Conservation (phyloP, 2,329 filamentous ascomycete species). For the Diaporthe longicolla region DNA sequence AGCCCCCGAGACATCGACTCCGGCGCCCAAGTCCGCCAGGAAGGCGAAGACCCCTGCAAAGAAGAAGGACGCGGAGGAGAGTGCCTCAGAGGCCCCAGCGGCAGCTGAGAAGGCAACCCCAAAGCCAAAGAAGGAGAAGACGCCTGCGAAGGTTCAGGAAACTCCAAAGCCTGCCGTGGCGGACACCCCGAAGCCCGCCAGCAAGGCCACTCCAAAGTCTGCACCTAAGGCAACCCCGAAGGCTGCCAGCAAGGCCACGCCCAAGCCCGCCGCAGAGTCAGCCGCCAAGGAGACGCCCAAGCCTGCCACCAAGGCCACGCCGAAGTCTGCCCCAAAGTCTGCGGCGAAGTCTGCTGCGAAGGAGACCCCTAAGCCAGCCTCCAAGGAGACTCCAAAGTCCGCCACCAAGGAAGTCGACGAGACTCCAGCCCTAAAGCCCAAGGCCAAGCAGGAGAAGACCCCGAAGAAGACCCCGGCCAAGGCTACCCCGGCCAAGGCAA, state of each 20-base stretch:
- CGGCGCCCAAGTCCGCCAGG: conserved; percentile 38
- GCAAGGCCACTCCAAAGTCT: conserved; percentile 33
- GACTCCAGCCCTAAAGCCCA: conserved; percentile 30
- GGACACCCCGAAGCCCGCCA: conserved; percentile 29
- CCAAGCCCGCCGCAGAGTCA: background rate
- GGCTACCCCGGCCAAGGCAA: background rate
- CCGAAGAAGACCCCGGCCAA: conserved; percentile 27
- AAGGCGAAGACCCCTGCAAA: conserved; percentile 39
- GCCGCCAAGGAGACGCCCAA: conserved; percentile 22
- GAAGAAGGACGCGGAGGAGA: conserved; percentile 24
- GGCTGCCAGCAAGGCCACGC: conserved; percentile 1
- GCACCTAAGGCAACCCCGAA: conserved; percentile 25
- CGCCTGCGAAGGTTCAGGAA: conserved; percentile 37
- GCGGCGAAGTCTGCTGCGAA: background rate
- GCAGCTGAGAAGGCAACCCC: conserved; percentile 27
- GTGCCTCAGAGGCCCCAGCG: background rate
- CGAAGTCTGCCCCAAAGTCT: conserved; percentile 29
- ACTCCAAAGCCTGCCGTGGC: conserved; percentile 14
- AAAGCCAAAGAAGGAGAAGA: conserved; percentile 41
- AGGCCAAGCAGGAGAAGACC: conserved; percentile 30
- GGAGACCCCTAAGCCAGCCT: conserved; percentile 10
- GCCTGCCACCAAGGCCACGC: conserved; percentile 11
- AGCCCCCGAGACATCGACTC: conserved; percentile 16
- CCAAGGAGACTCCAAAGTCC: conserved; percentile 25
- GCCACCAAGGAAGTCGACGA: conserved; percentile 7